Conservation (phyloP, 2,329 filamentous ascomycete species). For the Diaporthe citri region DNA sequence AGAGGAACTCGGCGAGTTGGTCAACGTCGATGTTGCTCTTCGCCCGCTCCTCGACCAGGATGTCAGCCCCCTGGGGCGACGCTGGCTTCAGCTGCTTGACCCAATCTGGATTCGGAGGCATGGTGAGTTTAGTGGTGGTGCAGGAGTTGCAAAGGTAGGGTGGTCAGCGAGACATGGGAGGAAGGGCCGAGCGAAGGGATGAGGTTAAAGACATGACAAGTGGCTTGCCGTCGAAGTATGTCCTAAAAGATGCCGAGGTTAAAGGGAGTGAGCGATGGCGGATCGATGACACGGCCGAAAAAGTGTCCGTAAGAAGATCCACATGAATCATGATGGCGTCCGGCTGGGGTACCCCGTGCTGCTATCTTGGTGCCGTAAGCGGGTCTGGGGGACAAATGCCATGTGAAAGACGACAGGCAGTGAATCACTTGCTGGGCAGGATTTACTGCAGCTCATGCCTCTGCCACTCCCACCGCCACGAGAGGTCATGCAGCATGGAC, state of each 20-base stretch:
- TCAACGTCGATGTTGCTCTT: constrained; percentile 76
- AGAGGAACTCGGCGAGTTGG: constrained; percentile 76
- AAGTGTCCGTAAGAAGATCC: constrained; percentile 12
- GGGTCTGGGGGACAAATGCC: constrained; percentile 14
- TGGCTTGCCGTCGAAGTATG: constrained; percentile 13
- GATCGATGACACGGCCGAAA: constrained; percentile 28
- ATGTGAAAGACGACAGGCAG: constrained; percentile 11
- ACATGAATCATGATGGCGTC: constrained; percentile 25
- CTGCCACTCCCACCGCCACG: background rate
- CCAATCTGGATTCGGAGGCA: constrained; percentile 43
- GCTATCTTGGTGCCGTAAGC: background rate
- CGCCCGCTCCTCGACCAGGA: constrained; percentile 76
- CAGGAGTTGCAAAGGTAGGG: background rate
- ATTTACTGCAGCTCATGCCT: background rate
- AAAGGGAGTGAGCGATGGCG: constrained; percentile 26
- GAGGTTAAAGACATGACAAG: background rate
- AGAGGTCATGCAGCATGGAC: background rate
- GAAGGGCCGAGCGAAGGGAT: background rate
- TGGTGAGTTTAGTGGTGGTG: constrained; percentile 8
- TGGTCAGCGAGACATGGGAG: background rate
- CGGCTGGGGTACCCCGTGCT: constrained; percentile 27
- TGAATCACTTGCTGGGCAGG: background rate
- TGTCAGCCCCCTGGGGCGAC: constrained; percentile 75
- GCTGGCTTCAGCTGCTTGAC: constrained; percentile 55
- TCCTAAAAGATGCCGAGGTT: constrained; percentile 25